Conservation (phyloP, 2,329 filamentous ascomycete genomes). For the Exophiala lecanii-corni region DNA sequence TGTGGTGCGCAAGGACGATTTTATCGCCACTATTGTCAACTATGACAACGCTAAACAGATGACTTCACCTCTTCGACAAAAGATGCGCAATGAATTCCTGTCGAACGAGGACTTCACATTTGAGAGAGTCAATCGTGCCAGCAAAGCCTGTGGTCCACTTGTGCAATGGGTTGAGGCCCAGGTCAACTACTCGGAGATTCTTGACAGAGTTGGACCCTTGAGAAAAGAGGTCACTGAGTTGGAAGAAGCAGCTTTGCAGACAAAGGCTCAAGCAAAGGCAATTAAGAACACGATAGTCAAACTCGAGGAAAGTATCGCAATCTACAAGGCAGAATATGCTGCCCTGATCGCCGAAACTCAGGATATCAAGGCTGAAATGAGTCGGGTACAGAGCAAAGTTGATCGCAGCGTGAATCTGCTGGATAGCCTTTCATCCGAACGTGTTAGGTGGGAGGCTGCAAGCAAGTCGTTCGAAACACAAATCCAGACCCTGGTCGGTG, state of each 20-base stretch:
- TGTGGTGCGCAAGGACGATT: conserved; percentile 87
- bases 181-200: conserved; percentile 95
- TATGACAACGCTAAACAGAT: conserved; percentile 95
- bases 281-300: conserved; percentile 81
- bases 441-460: conserved; percentile 89
- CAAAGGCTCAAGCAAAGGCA: conserved; percentile 86
- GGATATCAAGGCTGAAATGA: conserved; percentile 96
- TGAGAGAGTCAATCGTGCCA: conserved; percentile 91
- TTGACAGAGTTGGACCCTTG: conserved; percentile 88
- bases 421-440: conserved; percentile 90
- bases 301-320: conserved; percentile 85
- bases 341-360: conserved; percentile 94
- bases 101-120: conserved; percentile 94
- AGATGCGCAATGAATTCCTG: conserved; percentile 90
- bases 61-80: conserved; percentile 73
- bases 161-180: conserved; percentile 97
- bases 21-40: conserved; percentile 95
- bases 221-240: conserved; percentile 83
- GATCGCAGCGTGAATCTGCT: conserved; percentile 91
- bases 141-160: conserved; percentile 91
- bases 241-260: conserved; percentile 83
- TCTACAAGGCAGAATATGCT: conserved; percentile 94
- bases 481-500: conserved; percentile 91
- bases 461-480: conserved; percentile 98
- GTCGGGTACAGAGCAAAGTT: conserved; percentile 93